Evolutionary conservation across 129 eudicot genomes (phyloP).

Genomic region (Apium graveolens): DNA sequence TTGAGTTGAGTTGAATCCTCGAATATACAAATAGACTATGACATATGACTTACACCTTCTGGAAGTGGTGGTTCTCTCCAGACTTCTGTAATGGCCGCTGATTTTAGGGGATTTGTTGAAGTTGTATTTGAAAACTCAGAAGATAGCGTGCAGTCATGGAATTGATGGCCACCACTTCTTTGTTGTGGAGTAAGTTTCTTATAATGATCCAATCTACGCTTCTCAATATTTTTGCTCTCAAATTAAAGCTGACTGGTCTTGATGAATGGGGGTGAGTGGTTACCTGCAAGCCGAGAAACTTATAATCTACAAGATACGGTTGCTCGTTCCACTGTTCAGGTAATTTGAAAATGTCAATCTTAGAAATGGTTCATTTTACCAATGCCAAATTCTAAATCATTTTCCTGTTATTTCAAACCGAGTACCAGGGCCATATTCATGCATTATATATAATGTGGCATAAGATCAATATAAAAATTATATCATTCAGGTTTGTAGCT

Average conservation of each 20-base stretch:
- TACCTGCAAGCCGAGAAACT: slow-evolving; percentile 40
- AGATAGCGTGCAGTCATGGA: slow-evolving; percentile 52
- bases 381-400: neutral
- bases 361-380: no score
- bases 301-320: slow-evolving; percentile 69
- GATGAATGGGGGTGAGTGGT: slow-evolving; percentile 79
- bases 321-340: slow-evolving; percentile 77
- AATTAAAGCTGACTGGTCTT: no score
- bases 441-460: neutral
- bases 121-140: no score
- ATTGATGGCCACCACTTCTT: slow-evolving; percentile 71
- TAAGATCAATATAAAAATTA: no score
- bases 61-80: no score
- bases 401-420: neutral
- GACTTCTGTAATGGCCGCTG: no score
- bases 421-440: neutral
- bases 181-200: slow-evolving; percentile 53
- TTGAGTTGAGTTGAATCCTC: no score
- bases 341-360: slow-evolving; percentile 7
- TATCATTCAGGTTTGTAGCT: no score
- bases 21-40: no score
- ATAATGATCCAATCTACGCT: neutral
- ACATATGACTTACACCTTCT: no score
- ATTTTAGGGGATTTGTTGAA: no score
- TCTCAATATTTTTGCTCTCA: neutral